A percentile compares a stretch with the other conserved stretches of the same genome.
These are phyloP conservation scores for Rhodotorula babjevae DNA, from an alignment of 768 basidiomycete species.

Conservation along the genomic window DNA sequence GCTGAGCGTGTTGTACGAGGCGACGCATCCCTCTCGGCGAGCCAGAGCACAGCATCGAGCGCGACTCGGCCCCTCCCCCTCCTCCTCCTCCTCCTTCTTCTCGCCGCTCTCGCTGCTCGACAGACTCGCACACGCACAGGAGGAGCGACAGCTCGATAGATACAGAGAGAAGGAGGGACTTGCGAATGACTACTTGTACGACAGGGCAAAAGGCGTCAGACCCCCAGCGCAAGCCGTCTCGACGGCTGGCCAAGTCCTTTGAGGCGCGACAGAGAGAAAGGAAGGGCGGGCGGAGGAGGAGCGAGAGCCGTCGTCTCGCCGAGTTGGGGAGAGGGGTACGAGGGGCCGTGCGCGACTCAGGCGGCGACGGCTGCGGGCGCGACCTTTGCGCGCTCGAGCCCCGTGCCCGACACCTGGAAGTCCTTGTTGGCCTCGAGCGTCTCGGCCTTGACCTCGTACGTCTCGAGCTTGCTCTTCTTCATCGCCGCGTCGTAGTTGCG, in stretches of 20 bases:
- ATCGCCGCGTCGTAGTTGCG: constrained; percentile 31
- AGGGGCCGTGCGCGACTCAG: not conserved
- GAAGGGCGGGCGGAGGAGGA: too few relatives aligned
- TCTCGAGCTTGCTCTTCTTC: constrained; percentile 5
- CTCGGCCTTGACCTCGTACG: constrained; percentile 19
- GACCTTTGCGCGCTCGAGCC: constrained; percentile 8
- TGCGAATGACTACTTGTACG: not conserved
- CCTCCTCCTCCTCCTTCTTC: too few relatives aligned
- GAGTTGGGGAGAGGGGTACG: too few relatives aligned
- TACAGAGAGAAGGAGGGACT: too few relatives aligned
- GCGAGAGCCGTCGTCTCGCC: too few relatives aligned
- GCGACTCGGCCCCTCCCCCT: too few relatives aligned
- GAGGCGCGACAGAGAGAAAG: not conserved
- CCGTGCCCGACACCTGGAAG: constrained; percentile 17
- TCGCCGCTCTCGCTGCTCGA: too few relatives aligned
- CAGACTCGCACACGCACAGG: too few relatives aligned
- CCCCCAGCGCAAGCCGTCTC: not conserved
- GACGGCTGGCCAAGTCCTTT: not conserved
- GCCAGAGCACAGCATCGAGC: too few relatives aligned
- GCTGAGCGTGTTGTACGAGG: too few relatives aligned
- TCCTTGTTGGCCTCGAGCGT: constrained; percentile 15
- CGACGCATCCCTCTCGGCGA: too few relatives aligned
- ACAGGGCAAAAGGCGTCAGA: not conserved
- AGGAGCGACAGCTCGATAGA: too few relatives aligned
- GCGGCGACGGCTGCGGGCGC: not conserved